Base-by-base conservation (phyloP, 371 early-diverging fungal species). In the Syncephalastrum sp. region DNA sequence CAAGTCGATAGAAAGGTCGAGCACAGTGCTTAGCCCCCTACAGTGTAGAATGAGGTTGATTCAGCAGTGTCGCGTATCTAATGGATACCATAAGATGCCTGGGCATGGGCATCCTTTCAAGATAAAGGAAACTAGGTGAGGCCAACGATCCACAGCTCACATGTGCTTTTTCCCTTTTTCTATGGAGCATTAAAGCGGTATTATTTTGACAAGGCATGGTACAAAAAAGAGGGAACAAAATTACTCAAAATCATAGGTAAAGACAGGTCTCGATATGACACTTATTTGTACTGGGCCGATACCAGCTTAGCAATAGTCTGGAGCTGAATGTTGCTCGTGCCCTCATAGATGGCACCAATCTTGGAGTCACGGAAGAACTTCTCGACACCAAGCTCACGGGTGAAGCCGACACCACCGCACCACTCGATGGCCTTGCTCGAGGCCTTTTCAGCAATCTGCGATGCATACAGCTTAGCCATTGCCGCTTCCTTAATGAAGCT, bases 381-480 rank as follows among this genome's bases (percentile, higher is more conserved):
- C 69, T 98, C 99, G 24, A 91, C 82, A 43, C 76, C 76, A 33
- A 71, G 54, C 42, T 75, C 76, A 51, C 96, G 84, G 15, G 97
- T 96, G 83, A 98, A 98, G 5, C 97, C 97, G 58, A 96, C 91
- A 62, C 99, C 98, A 65, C 98, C 99, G 68, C 91, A 82, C 98
- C 96, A 97, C 78, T 97, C 98, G 51, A 98, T 85, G 45, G 92
- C 91, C 72, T 90, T 85, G 38, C 92, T 86, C 10, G 97, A 86
- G 23, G 95, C 86, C 64, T 84, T 86, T 75, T 97, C 95, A 43
- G 98, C 98, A 19, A 98, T 87, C 81, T 97, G 97, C 53, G 93
- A 91, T 16, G 95, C 80, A 67, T 91, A 96, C 14, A 96, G 85
- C 79, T 98, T 98, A 65, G 96, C 96, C 97, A 98, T 97, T 48